Conservation (phyloP, 768 basidiomycete species). For the Daedaleopsis sinensis region DNA sequence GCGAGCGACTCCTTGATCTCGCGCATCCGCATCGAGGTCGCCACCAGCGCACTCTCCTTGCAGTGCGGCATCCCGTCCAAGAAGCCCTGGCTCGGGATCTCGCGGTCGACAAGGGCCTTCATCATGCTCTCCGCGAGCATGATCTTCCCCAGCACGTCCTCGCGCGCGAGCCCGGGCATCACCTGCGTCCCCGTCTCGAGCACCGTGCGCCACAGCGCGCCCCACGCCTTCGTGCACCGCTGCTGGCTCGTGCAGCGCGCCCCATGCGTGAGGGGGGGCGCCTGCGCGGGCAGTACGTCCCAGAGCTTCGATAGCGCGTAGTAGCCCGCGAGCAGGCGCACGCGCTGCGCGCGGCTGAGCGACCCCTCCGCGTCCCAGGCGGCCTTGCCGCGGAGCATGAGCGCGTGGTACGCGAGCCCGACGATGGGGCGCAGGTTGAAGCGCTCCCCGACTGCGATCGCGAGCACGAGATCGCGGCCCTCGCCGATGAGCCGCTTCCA, state of each 20-base stretch:
- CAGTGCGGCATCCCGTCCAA: conserved; percentile 49
- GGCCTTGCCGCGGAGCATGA: conserved; percentile 53
- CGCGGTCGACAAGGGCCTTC: conserved; percentile 47
- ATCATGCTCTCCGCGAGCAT: conserved; percentile 52
- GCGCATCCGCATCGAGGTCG: conserved; percentile 46
- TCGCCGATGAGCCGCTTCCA: conserved; percentile 54
- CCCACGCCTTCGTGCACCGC: conserved; percentile 49
- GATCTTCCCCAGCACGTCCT: conserved; percentile 48
- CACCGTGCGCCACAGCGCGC: conserved; percentile 46
- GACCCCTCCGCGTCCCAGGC: conserved; percentile 49
- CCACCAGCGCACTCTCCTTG: conserved; percentile 44
- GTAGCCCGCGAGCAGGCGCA: conserved; percentile 56
- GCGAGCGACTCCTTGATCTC: conserved; percentile 50
- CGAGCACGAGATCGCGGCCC: conserved; percentile 46
- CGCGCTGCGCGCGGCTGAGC: conserved; percentile 51
- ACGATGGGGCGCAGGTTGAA: conserved; percentile 48
- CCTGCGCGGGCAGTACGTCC: conserved; percentile 44
- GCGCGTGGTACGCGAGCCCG: conserved; percentile 53
- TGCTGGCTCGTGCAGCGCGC: conserved; percentile 44
- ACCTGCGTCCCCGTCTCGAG: conserved; percentile 42
- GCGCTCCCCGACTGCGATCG: conserved; percentile 50
- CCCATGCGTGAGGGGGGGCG: conserved; percentile 47
- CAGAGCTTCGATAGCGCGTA: conserved; percentile 50
- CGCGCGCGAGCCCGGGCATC: conserved; percentile 41
- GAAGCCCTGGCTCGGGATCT: conserved; percentile 42